Conservation (phyloP, 2,329 filamentous ascomycete genomes). For the Penicillium sclerotigenum region DNA sequence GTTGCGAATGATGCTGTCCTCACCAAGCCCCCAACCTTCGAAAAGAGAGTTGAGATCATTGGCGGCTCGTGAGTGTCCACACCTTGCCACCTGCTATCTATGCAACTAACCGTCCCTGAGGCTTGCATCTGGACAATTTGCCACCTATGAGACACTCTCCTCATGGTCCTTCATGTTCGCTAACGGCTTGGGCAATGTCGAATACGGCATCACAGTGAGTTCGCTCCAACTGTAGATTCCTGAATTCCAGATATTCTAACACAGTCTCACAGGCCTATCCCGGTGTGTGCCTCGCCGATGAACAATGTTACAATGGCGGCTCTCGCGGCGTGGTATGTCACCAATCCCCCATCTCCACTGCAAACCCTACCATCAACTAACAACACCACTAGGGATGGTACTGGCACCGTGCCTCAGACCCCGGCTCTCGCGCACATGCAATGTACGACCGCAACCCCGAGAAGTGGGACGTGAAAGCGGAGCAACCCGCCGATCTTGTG, state of each 20-base stretch:
- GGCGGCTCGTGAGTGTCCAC: conserved; percentile 38
- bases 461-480: conserved; percentile 24
- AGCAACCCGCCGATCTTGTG: conserved; percentile 39
- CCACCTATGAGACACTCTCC: conserved; percentile 57
- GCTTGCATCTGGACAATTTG: conserved; percentile 56
- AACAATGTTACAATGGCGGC: conserved; percentile 56
- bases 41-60: conserved; percentile 44
- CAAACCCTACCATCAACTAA: conserved; percentile 4
- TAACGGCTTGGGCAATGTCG: conserved; percentile 56
- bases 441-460: conserved; percentile 42
- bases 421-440: conserved; percentile 45
- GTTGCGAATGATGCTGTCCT: conserved; percentile 47
- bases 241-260: neutral
- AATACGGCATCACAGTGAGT: conserved; percentile 53
- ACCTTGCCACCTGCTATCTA: conserved; percentile 28
- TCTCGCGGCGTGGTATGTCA: conserved; percentile 43
- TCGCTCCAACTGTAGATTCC: neutral
- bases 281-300: conserved; percentile 56
- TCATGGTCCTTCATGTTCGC: conserved; percentile 56
- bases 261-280: conserved; percentile 44
- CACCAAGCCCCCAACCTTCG: conserved; percentile 41
- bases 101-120: conserved; percentile 45
- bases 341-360: neutral
- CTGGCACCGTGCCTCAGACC: conserved; percentile 58
- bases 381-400: conserved; percentile 44